Evolutionary conservation across 495 filamentous ascomycete genomes (phyloP).

Genomic region (Lepidopterella palustris): DNA sequence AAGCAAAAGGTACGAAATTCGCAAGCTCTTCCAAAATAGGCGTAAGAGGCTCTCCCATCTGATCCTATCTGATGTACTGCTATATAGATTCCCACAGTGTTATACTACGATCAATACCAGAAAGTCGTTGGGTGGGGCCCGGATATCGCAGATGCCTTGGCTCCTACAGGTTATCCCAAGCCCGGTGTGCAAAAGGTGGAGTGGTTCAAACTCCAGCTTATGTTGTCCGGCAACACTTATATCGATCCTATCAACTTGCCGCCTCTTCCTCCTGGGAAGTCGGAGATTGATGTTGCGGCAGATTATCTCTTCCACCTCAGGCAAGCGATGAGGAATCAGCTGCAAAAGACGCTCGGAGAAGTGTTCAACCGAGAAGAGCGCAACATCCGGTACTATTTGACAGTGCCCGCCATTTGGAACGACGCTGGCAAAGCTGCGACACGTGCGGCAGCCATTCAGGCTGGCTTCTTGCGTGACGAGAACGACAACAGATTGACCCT

Average conservation of each 20-base stretch:
- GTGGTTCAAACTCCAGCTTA: conserved; percentile 74
- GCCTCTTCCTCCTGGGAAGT: conserved; percentile 68
- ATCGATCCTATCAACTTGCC: conserved; percentile 74
- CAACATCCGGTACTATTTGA: conserved; percentile 68
- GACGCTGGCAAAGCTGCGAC: conserved; percentile 70
- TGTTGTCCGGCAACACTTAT: conserved; percentile 72
- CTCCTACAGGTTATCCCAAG: conserved; percentile 68
- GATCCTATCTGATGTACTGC: background rate
- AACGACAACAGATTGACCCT: conserved; percentile 69
- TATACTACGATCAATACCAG: conserved; percentile 72
- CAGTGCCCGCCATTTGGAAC: conserved; percentile 71
- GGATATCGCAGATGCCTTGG: conserved; percentile 67
- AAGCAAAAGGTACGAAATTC: conserved; percentile 58
- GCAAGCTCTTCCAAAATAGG: too few relatives aligned
- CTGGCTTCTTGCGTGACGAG: conserved; percentile 66
- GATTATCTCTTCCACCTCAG: conserved; percentile 72
- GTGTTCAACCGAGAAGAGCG: conserved; percentile 71
- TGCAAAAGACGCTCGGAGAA: conserved; percentile 71
- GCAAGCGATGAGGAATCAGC: conserved; percentile 64
- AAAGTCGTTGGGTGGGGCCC: conserved; percentile 73
- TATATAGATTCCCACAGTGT: conserved; percentile 61
- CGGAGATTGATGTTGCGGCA: conserved; percentile 68
- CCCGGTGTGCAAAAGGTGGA: conserved; percentile 71
- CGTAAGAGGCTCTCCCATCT: background rate
- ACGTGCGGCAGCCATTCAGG: conserved; percentile 64